Evolutionary conservation across 2,329 filamentous ascomycete species (phyloP).

Genomic region (Cyclaneusma minus): DNA sequence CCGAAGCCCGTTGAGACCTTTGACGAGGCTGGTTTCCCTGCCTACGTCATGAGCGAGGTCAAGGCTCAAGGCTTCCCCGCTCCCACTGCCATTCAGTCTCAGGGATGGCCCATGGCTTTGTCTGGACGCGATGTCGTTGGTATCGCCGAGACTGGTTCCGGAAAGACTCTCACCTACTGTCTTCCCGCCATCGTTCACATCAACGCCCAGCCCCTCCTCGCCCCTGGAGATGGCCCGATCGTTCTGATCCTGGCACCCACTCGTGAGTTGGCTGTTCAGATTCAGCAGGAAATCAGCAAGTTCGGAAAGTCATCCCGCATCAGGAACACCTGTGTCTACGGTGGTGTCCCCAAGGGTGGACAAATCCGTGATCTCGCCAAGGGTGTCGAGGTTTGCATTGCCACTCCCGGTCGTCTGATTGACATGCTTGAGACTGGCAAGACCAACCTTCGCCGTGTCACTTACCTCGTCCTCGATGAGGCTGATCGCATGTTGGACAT

Average conservation of each 20-base stretch:
- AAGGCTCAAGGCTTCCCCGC: conserved; percentile 93
- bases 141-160: conserved; percentile 97
- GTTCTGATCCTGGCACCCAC: conserved; percentile 92
- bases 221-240: conserved; percentile 89
- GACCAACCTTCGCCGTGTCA: conserved; percentile 95
- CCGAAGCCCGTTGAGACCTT: conserved; percentile 94
- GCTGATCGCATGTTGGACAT: conserved; percentile 99
- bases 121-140: conserved; percentile 96
- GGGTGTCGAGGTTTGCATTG: conserved; percentile 97
- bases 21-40: conserved; percentile 92
- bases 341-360: conserved; percentile 93
- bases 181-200: conserved; percentile 98
- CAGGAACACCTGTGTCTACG: conserved; percentile 97
- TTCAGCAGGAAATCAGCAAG: conserved; percentile 96
- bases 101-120: conserved; percentile 98
- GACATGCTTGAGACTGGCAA: conserved; percentile 97
- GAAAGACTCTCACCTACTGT: conserved; percentile 98
- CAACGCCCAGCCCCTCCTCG: conserved; percentile 93
- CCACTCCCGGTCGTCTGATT: conserved; percentile 91
- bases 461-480: conserved; percentile 95
- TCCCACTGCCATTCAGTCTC: conserved; percentile 92
- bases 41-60: conserved; percentile 95
- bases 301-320: conserved; percentile 97
- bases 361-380: conserved; percentile 91
- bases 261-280: conserved; percentile 95